These are phyloP conservation scores for Davidsoniella virescens DNA, from an alignment of 2,329 filamentous ascomycete genomes.

Conservation along the genomic window DNA sequence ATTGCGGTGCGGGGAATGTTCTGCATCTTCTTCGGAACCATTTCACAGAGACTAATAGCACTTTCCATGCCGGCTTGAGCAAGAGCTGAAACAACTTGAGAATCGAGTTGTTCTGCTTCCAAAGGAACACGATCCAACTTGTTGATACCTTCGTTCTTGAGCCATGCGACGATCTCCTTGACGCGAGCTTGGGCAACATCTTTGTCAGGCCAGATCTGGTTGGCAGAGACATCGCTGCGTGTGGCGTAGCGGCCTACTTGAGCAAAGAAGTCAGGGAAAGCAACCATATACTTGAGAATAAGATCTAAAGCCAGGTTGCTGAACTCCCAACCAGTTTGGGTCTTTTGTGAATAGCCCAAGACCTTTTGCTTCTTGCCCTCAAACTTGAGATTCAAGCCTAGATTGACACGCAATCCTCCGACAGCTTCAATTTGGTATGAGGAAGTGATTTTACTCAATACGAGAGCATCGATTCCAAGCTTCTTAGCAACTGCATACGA, in stretches of 20 bases:
- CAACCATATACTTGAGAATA: slow-evolving; percentile 76
- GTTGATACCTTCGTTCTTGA: slow-evolving; percentile 82
- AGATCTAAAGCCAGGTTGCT: slow-evolving; percentile 68
- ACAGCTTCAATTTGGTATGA: slow-evolving; percentile 70
- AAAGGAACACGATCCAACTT: slow-evolving; percentile 90
- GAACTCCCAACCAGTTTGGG: slow-evolving; percentile 84
- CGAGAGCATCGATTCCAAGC: slow-evolving; percentile 66
- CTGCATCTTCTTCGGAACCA: slow-evolving; percentile 47
- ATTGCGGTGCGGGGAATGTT: slow-evolving; percentile 75
- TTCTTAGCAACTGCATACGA: slow-evolving; percentile 78
- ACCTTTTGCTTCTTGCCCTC: slow-evolving; percentile 93
- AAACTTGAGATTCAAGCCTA: slow-evolving; percentile 93
- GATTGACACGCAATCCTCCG: slow-evolving; percentile 68
- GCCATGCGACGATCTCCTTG: slow-evolving; percentile 86
- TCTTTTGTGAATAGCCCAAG: slow-evolving; percentile 81
- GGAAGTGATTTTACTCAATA: slow-evolving; percentile 89
- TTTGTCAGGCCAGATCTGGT: slow-evolving; percentile 65
- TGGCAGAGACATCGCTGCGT: slow-evolving; percentile 68
- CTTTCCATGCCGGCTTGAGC: slow-evolving; percentile 43
- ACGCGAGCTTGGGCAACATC: slow-evolving; percentile 60
- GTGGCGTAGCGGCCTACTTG: slow-evolving; percentile 74
- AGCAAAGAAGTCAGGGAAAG: slow-evolving; percentile 89
- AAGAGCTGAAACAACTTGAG: slow-evolving; percentile 67
- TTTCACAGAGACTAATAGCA: background rate
- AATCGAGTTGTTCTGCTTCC: slow-evolving; percentile 91